Percentiles rank a stretch among this genome's conserved stretches.
These are phyloP conservation scores for Wickerhamiella occidentalis DNA, from an alignment of 805 yeast species.

Conservation along the genomic window DNA sequence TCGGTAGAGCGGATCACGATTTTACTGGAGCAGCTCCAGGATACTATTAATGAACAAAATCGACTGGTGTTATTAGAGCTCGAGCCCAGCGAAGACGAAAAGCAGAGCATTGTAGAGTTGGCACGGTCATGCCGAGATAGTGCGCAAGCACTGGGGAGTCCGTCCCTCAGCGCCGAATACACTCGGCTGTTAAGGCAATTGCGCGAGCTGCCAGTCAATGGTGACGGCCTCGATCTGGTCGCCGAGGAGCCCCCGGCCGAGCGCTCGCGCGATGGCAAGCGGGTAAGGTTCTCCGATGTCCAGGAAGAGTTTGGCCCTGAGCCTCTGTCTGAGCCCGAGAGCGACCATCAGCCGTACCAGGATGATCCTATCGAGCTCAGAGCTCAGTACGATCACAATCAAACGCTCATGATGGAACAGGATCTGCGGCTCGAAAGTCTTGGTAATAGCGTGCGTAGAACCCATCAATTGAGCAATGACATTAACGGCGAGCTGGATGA, in stretches of 20 bases:
- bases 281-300: conserved; percentile 8
- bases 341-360: background rate
- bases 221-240: conserved; percentile 1
- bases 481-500: conserved; percentile 30
- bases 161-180: conserved; percentile 6
- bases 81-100: conserved; percentile 21
- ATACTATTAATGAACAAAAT: conserved; percentile 20
- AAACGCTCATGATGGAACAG: conserved; percentile 27
- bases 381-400: conserved; percentile 16
- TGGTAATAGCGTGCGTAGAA: conserved; percentile 29
- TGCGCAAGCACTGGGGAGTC: conserved; percentile 6
- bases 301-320: conserved; percentile 11
- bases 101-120: conserved; percentile 15
- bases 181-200: conserved; percentile 6
- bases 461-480: conserved; percentile 29
- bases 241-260: background rate
- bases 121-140: conserved; percentile 10
- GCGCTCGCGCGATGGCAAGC: background rate
- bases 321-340: conserved; percentile 1
- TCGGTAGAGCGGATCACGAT: conserved; percentile 15
- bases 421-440: conserved; percentile 30
- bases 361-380: background rate
- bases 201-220: background rate
- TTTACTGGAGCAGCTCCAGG: conserved; percentile 20
- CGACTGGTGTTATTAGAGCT: conserved; percentile 21